Base-by-base conservation (phyloP, 495 filamentous ascomycete genomes). In the Filosporella fistucella region DNA sequence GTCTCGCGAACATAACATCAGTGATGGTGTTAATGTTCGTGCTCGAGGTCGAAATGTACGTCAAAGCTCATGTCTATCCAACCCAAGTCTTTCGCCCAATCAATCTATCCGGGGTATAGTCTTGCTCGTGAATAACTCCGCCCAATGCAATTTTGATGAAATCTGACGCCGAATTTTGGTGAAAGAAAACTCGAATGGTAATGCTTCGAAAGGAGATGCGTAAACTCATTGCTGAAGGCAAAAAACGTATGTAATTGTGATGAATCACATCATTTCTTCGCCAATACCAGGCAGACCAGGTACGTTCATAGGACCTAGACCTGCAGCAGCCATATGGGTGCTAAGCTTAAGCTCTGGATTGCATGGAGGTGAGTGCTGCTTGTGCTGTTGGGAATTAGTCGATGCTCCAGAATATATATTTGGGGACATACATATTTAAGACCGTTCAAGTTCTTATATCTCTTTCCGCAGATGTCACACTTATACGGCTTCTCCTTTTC, bases 401-500 rank as follows among this genome's bases (percentile, higher is more conserved):
- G 52, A 35, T 21, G 33, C n/a, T 42, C 28, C 37, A 20, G 38
- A 12, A 25, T 39, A 25, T 18, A 22, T 23, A 10, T 18, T 7
- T n/a, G 14, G 8, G 35, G 18, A 63, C 75, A 60, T 71, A 79
- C 75, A 58, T 95, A 95, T 80, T 95, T 95, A 12, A 95, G 77
- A 12, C 89, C 89, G 62, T 99, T 99, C 40, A 99, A 66, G 61
- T 99, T 99, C 81, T 99, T 99, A 72, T 99, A 99, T 20, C 93
- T 84, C 71, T 99, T 99, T 54, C 93, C 91, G 60, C 93, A 99
- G 13, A 88, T 80, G 40, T 96, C 89, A 66, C 93, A 99, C 60
- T 88, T 87, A 67, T 97, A 96, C 5, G 93, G 93, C 67, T 99
- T 99, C 69, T 96, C 90, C 64, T 97, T 99, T 68, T 99, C 93